Evolutionary conservation across 176 grass and related monocot species (phyloP), one percentile per base, ranked within the genome.

Genomic region (Avena sativa): DNA sequence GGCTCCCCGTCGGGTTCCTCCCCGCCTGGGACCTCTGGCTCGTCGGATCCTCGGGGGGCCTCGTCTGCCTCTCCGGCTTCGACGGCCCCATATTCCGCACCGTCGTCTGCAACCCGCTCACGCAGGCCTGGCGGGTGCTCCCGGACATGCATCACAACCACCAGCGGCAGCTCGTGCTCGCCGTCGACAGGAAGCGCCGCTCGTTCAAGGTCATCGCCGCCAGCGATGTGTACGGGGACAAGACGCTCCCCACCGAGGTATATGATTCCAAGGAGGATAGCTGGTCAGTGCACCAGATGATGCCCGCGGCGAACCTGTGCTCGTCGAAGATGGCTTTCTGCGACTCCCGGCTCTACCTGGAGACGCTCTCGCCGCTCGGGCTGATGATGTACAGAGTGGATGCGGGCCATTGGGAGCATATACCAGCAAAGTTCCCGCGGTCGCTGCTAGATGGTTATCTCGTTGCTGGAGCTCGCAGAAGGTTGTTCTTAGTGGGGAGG

Each of bases 271-370:
- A 86, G 68, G 60, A 71, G 23, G 40, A 91, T 20, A 79, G 51
- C 17, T 98, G 96, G 96, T 95, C 93, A 0, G 71, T 96, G 71
- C 96, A 96, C 49, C 93, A 98, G 83, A 92, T 88, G 86, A 96
- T 98, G 88, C 96, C 96, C 0, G 84, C 88, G 3, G 92, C 87
- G n/a, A 98, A 91, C 76, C 92, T 98, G 8, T 98, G 96, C 79
- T 98, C 93, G 4, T 98, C 93, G 0, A 98, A 98, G 61, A 98
- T 98, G 93, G 96, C 96, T 0, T 91, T 98, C 84, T 98, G 96
- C 0, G 93, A 94, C 86, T 98, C 96, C 8, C 88, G 90, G 84
- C 46, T 98, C 12, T 98, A 98, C 86, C 72, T 98, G 62, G 96
- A 98, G 88, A 98, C 96, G 46, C 93, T 98, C 62, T 95, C 94